Base-by-base conservation (phyloP, 2,329 filamentous ascomycete species). In the Claviceps africana region DNA sequence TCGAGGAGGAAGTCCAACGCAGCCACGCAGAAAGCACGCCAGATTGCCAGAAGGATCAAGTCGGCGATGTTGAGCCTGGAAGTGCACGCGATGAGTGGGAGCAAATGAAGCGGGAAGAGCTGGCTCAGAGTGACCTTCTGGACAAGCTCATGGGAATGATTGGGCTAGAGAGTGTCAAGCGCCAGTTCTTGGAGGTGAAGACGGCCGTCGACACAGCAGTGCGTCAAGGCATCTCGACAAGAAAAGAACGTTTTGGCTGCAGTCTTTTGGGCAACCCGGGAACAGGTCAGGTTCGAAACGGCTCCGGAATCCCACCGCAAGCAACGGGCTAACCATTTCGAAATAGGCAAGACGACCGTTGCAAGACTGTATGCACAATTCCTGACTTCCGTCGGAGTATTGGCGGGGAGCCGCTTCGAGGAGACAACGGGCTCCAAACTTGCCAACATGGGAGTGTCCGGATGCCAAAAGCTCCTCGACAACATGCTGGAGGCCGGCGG, bases 201-300 rank as follows among this genome's bases (percentile, higher is more conserved):
- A 65, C 69, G 0, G 78, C 73, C 44, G 73, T 88, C 0, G 83
- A 89, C 40, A 78, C 73, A 0, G 65, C 72, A 0, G 58, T 81
- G 0, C 71, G 81, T 0, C 85, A 88, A 61, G 67, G 68, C 0
- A 65, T 78, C 0, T 72, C 79, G 1, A 61, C 85, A 0, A 68
- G 65, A 1, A 65, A 69, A 0, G 81, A 88, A 54, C 70, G 86
- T 1, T 81, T 84, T 50, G 77, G 82, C 8, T 74, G 77, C 1
- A 73, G 75, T 0, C 65, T 90, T 3, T 66, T 89, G 0, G 86
- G 86, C 0, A 90, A 89, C 58, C 85, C 86, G 0, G 86, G 86
- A 3, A 89, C 85, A 53, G 84, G 83, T n/a, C 77, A 65, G 62
- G 67, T 51, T 8, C 0, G 17, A 25, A 7, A 25, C 42, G 25